Percentiles rank a stretch among this genome's conserved stretches.
These are phyloP conservation scores for Aspergillus indologenus DNA, from an alignment of 495 filamentous ascomycete species.

Conservation along the genomic window DNA sequence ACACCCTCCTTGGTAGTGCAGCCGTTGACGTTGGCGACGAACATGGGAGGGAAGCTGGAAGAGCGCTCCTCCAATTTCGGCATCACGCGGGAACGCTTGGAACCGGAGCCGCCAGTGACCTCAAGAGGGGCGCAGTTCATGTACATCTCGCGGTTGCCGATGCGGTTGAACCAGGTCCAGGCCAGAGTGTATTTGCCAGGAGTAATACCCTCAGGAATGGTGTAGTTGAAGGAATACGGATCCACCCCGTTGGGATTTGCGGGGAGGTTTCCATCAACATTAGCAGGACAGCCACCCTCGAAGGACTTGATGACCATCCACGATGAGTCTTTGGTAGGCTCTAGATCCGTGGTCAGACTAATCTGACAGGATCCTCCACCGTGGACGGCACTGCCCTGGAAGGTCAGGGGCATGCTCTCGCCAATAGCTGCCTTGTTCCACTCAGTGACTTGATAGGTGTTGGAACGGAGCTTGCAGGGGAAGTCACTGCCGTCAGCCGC, in stretches of 20 bases:
- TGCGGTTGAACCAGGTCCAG: conserved; percentile 89
- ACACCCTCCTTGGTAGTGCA: conserved; percentile 51
- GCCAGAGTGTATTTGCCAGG: conserved; percentile 64
- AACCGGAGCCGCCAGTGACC: conserved; percentile 47
- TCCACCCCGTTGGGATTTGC: conserved; percentile 20
- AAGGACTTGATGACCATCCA: conserved; percentile 85
- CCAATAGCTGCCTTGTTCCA: conserved; percentile 36
- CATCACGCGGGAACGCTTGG: conserved; percentile 32
- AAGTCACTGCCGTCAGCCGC: conserved; percentile 59
- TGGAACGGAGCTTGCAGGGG: conserved; percentile 65
- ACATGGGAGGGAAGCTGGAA: conserved; percentile 67
- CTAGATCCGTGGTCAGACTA: conserved; percentile 69
- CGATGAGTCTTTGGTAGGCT: conserved; percentile 46
- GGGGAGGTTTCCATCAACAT: conserved; percentile 39
- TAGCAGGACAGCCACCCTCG: conserved; percentile 72
- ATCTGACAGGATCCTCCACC: conserved; percentile 90
- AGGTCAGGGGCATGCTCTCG: conserved; percentile 24
- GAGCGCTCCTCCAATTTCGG: conserved; percentile 32
- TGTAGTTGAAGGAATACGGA: conserved; percentile 39
- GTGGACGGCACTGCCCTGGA: conserved; percentile 61
- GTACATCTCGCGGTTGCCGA: conserved; percentile 90
- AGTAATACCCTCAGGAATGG: conserved; percentile 41
- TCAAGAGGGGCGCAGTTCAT: conserved; percentile 85
- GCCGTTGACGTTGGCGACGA: conserved; percentile 73
- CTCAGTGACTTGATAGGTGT: conserved; percentile 22